Base-by-base conservation (phyloP, 805 yeast species). In the Yamadazyma sp. region DNA sequence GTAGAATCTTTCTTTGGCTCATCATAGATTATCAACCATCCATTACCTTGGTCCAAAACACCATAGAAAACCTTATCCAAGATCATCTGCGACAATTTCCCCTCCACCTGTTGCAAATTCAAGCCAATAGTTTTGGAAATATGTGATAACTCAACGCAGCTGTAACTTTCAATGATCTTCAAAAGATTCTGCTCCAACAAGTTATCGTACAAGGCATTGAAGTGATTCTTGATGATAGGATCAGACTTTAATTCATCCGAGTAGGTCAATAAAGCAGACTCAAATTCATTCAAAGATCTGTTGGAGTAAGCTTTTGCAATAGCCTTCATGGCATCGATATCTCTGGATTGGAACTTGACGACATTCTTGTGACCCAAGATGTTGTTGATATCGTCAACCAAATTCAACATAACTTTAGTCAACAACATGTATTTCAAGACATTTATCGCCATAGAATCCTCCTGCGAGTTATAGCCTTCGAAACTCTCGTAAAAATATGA, bases 1-100 rank as follows among this genome's bases (percentile, higher is more conserved):
- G 95, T 82, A 26, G 85, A 85, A 61, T 93, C 98, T 45, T 80
- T 79, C 54, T 78, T 80, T 28, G 96, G 95, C 57, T 89, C 85
- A 42, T 88, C 95, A 55, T 86, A 93, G 41, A 93, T 78, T 48
- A 88, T 82, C 52, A 93, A 74, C 96, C 97, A 93, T 6, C 99
- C 99, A 59, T 90, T 90, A 32, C 98, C 98, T 69, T 93, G 99
- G 62, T 93, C 99, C 50, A 93, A 72, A 24, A 93, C 98, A 32
- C 99, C 99, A 56, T 82, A 84, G 52, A 93, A 88, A n/a, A 89
- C 85, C 54, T 87, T 84, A 63, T 93, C 99, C 52, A 93, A 74
- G 50, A 93, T 91, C 98, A 93, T 91, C 63, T 91, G 97, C 33
- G 95, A 82, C 47, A 93, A 73, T 61, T 93, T 93, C 14, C 95